These are phyloP conservation scores for Setaria italica DNA, from an alignment of 202 grass and related monocot genomes.

Conservation along the genomic window DNA sequence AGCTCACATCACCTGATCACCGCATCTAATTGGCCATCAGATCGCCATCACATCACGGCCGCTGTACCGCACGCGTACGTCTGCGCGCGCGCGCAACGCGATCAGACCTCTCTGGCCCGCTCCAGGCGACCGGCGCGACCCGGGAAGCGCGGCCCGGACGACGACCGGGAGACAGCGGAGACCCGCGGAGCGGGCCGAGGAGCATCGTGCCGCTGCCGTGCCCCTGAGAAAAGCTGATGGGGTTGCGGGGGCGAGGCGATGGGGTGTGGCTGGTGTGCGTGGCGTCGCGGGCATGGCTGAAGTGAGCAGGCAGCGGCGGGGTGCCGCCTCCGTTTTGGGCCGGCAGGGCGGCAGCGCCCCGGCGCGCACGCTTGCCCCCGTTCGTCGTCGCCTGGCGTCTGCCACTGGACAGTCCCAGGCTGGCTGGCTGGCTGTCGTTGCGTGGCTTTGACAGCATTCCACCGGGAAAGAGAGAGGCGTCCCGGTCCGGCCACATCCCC, in stretches of 20 bases:
- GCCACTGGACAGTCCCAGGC: too few relatives aligned
- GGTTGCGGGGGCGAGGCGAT: neutral
- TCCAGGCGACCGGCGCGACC: neutral
- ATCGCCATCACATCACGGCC: conserved; percentile 6
- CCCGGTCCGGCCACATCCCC: neutral
- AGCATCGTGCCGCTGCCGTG: neutral
- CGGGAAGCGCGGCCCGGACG: neutral
- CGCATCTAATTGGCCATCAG: neutral
- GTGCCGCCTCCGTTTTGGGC: conserved; percentile 33
- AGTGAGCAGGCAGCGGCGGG: neutral
- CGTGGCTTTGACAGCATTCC: too few relatives aligned
- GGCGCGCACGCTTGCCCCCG: neutral
- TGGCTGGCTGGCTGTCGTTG: neutral
- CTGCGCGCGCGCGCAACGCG: neutral
- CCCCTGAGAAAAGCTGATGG: neutral
- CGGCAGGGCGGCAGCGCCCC: conserved; percentile 6
- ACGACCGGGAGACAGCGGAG: neutral
- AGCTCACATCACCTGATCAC: neutral
- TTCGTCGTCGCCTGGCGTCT: neutral
- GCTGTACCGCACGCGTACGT: conserved; percentile 2
- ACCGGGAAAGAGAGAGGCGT: neutral
- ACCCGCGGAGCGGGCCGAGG: neutral
- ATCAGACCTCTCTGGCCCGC: neutral
- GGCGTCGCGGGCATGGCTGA: neutral
- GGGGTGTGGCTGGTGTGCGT: too few relatives aligned